Evolutionary conservation across 2,329 filamentous ascomycete species (phyloP).

Genomic region (Thelonectria rubi): DNA sequence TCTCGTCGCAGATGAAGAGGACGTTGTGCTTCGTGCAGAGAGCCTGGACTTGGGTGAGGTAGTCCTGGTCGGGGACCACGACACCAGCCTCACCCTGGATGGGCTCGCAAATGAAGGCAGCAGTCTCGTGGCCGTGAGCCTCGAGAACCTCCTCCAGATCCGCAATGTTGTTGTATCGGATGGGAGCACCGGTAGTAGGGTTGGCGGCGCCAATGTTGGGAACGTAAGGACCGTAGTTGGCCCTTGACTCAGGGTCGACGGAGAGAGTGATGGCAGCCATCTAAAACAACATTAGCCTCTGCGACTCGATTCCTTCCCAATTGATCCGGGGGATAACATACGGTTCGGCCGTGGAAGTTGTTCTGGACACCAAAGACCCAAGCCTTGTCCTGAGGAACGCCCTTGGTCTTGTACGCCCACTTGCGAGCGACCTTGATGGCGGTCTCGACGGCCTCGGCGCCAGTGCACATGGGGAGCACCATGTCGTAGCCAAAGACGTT

Average conservation of each 20-base stretch:
- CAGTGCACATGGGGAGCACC: conserved; percentile 98
- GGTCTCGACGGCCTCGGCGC: conserved; percentile 72
- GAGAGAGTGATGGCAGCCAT: conserved; percentile 97
- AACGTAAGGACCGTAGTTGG: conserved; percentile 96
- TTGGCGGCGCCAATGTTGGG: conserved; percentile 83
- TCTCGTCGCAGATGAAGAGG: conserved; percentile 96
- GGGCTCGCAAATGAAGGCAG: conserved; percentile 93
- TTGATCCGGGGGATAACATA: conserved; percentile 55
- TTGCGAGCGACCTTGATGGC: conserved; percentile 35
- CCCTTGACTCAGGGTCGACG: conserved; percentile 91
- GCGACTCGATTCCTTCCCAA: neutral
- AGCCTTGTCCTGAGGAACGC: conserved; percentile 28
- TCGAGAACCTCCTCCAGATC: conserved; percentile 84
- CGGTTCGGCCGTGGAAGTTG: conserved; percentile 97
- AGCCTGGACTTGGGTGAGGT: conserved; percentile 79
- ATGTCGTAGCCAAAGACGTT: conserved; percentile 94
- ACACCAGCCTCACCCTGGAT: conserved; percentile 98
- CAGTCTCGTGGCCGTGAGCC: conserved; percentile 82
- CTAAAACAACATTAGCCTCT: conserved; percentile 50
- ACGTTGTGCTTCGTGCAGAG: conserved; percentile 97
- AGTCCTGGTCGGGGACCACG: conserved; percentile 90
- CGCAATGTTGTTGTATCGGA: conserved; percentile 85
- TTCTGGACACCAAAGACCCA: conserved; percentile 76
- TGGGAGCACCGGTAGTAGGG: conserved; percentile 77
- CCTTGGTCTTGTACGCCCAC: conserved; percentile 34